These are phyloP conservation scores for Metarhizium album DNA, from an alignment of 2,329 filamentous ascomycete species.

Conservation along the genomic window DNA sequence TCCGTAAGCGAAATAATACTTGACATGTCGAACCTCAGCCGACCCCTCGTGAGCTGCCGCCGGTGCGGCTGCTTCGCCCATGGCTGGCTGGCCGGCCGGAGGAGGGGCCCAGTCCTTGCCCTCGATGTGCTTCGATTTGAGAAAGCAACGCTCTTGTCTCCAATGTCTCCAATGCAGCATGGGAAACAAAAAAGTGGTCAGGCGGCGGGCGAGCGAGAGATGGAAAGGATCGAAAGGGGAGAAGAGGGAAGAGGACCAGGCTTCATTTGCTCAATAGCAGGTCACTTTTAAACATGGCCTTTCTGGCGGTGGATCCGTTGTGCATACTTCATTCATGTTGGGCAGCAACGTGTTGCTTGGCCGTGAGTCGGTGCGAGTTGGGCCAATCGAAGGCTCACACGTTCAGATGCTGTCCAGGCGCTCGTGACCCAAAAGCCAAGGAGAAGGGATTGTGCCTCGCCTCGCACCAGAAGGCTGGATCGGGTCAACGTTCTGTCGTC, in stretches of 20 bases:
- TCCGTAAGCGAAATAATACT: conserved; percentile 36
- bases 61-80: neutral
- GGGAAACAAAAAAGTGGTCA: neutral
- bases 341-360: conserved; percentile 11
- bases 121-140: neutral
- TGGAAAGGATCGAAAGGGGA: neutral
- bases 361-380: conserved; percentile 1
- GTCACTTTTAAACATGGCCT: neutral
- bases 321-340: conserved; percentile 15
- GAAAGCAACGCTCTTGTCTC: neutral
- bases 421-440: neutral
- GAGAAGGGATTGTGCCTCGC: neutral
- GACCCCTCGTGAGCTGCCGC: neutral
- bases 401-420: neutral
- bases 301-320: conserved; percentile 8
- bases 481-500: neutral
- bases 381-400: conserved; percentile 7
- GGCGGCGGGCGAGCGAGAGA: neutral
- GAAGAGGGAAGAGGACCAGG: neutral
- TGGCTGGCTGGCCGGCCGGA: too few species aligned
- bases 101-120: too few species aligned
- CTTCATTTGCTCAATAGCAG: neutral
- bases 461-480: neutral
- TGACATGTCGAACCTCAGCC: conserved; percentile 14
- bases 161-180: too few species aligned